Base-by-base conservation (phyloP, 2,329 filamentous ascomycete species). In the Colletotrichum spinosum region DNA sequence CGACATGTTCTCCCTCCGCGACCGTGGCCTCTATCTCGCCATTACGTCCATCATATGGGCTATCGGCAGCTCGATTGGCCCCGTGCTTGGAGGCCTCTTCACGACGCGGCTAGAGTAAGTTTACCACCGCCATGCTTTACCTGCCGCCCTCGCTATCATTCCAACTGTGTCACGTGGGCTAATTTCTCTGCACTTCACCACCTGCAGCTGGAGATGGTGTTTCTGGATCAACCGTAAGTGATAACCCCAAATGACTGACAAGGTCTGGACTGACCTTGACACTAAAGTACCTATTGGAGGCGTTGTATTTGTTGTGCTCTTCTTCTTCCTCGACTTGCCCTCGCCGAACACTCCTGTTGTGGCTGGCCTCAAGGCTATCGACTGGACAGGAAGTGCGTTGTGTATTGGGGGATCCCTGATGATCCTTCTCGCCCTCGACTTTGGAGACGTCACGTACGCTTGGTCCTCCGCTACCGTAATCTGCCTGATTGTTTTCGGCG, bases 291-390 rank as follows among this genome's bases (percentile, higher is more conserved):
- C 74, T 38, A 13, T 76, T 3, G 78, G 79, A 8, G 72, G 69
- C 2, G 51, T 76, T 6, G 59, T 72, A 4, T 73, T 73, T 35
- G 10, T 72, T 6, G 61, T 65, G 2, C 76, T 79, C 37, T n/a
- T 77, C 33, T 42, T 70, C 8, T 75, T 75, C 67, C 82, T 93
- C 13, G 87, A 90, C 72, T 77, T 93, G 25, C 87, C 92, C 73
- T 91, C 89, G 45, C 90, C 91, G 0, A 83, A 83, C 55, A 92
- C 90, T 0, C 84, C 88, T 0, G 74, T 92, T 10, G 77, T 81
- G 55, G 76, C 88, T 55, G 91, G 90, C 1, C 78, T 93, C 4
- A 83, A 86, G 35, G 89, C 90, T 17, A 81, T 88, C 15, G 83
- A 87, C 67, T 79, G 71, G 48, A 50, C 75, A 0, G 83, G 82